A percentile compares a stretch with the other conserved stretches of the same genome.
phyloP scores from a whole-genome alignment of 2,329 filamentous ascomycete species.

The Aspergillus viridinutans region DNA sequence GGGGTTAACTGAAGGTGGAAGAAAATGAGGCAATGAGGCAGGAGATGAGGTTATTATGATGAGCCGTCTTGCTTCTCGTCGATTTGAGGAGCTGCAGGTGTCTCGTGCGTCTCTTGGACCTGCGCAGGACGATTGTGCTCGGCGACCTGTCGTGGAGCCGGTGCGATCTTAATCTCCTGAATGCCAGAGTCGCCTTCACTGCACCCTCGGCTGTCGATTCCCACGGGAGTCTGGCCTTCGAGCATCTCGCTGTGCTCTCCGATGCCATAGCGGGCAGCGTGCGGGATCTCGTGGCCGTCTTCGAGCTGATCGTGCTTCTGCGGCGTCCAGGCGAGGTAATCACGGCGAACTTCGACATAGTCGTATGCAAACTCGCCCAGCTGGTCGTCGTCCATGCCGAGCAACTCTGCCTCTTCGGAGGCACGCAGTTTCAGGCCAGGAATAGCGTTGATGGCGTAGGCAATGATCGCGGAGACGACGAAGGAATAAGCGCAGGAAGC shows the following conservation, averaged over 20 bases:
- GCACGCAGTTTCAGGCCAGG: constrained; percentile 68
- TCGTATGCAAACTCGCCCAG: constrained; percentile 51
- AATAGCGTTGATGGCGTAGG: constrained; percentile 66
- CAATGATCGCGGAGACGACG: constrained; percentile 62
- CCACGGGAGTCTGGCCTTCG: constrained; percentile 47
- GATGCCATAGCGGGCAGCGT: constrained; percentile 58
- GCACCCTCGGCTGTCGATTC: constrained; percentile 27
- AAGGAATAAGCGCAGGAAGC: constrained; percentile 65
- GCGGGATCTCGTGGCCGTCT: constrained; percentile 52
- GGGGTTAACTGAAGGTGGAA: constrained; percentile 7
- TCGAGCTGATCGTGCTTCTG: constrained; percentile 41
- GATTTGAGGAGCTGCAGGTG: constrained; percentile 13
- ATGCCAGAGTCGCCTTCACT: constrained; percentile 27
- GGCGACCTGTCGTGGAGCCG: constrained; percentile 27
- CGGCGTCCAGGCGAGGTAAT: constrained; percentile 50
- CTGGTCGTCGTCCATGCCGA: constrained; percentile 56
- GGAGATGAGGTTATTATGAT: neutral
- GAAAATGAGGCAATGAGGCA: neutral
- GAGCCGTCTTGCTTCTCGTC: constrained; percentile 21
- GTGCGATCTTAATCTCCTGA: constrained; percentile 28
- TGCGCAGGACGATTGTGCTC: constrained; percentile 20
- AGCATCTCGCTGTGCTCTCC: constrained; percentile 60
- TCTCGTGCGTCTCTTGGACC: constrained; percentile 8
- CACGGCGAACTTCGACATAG: constrained; percentile 49
- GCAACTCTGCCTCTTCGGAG: constrained; percentile 62